Base-by-base conservation (phyloP, 495 filamentous ascomycete genomes). In the Talaromyces nanjingensis region DNA sequence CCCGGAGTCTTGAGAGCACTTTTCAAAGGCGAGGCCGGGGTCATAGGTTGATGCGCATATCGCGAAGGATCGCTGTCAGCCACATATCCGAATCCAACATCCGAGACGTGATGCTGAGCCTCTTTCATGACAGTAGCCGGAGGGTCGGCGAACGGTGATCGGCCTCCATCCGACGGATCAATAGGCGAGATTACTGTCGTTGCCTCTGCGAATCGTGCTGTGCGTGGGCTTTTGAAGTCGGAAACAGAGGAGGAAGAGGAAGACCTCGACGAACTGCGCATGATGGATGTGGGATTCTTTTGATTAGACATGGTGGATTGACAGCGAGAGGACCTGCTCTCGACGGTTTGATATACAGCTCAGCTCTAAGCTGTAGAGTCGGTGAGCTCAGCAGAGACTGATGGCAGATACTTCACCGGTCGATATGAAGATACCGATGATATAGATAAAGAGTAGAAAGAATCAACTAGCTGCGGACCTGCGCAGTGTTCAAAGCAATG, bases 81-180 rank as follows among this genome's bases (percentile, higher is more conserved):
- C 65, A 97, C 87, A 76, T 96, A 97, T 74, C 92, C 92, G 74
- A 97, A 97, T 63, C 92, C 92, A 62, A 96, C 85, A 77, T 96
- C 92, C 52, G 87, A 91, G 68, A 86, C 79, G 70, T 83, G 79
- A 65, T 84, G 81, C 60, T 81, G 76, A 57, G 81, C 79, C 14
- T 29, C 47, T 34, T 62, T 62, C 55, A 81, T 80, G 16, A 68
- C 66, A 11, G 67, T 67, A 58, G 66, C 67, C 31, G 85, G 83
- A 29, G 83, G 84, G 66, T 90, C 86, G 53, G 84, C 84, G 71
- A 96, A 94, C 1, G 91, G 91, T 5, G 84, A 84, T 58, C 71
- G 74, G 55, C 71, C 67, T n/a, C 69, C 54, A 64, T 79, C 76
- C 24, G 67, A 73, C 5, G 81, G 77, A 54, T 89, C 89, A 69